These are phyloP conservation scores for Spergularia marina DNA, from an alignment of 148 eudicot species.

Conservation along the genomic window DNA sequence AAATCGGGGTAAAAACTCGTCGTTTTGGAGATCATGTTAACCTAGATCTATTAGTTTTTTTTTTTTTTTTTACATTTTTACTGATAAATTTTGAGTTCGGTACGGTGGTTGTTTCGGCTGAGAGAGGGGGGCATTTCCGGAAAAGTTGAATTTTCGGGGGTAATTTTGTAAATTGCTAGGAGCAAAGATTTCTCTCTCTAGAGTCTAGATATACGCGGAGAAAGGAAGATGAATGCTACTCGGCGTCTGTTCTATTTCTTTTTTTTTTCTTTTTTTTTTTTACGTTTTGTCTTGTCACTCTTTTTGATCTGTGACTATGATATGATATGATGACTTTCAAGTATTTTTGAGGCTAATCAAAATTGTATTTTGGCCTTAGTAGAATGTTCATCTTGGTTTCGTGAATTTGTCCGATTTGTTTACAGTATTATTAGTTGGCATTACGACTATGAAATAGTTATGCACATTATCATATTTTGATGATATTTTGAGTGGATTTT, in stretches of 20 bases:
- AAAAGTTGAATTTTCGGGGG: constrained; percentile 25
- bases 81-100: neutral
- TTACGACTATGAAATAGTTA: no score
- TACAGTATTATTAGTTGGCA: no score
- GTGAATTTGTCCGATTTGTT: no score
- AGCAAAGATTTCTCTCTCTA: constrained; percentile 54
- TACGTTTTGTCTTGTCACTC: constrained; percentile 11
- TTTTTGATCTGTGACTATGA: constrained; percentile 28
- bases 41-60: constrained; percentile 6
- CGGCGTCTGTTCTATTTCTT: constrained; percentile 25
- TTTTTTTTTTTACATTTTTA: no score
- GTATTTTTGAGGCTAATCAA: neutral
- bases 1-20: neutral
- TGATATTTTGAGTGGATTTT: no score
- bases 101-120: no score
- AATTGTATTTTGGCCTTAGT: neutral
- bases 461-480: no score
- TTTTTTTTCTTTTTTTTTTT: neutral
- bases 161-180: constrained; percentile 43
- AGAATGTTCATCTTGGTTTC: no score
- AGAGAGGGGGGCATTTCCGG: constrained; percentile 18
- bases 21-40: constrained; percentile 2
- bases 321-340: neutral
- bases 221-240: constrained; percentile 64
- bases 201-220: constrained; percentile 19